A percentile compares a stretch with the other conserved stretches of the same genome.
Conservation (phyloP, 805 yeast genomes). For the Lipomyces orientalis region DNA sequence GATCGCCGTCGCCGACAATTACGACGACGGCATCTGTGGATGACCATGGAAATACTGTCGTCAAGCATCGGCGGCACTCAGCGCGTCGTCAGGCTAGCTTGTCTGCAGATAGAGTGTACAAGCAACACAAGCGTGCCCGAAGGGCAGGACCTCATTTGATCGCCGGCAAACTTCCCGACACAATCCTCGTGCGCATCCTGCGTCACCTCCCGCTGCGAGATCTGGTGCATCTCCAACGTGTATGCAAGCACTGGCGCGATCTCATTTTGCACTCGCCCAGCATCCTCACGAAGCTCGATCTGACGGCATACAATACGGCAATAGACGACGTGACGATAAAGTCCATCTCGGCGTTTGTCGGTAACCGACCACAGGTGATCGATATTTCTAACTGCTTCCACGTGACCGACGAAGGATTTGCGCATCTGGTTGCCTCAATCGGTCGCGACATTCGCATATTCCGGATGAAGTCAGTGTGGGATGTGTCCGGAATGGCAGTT, state of each 20-base stretch:
- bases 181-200: constrained; percentile 60
- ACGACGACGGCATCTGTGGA: background rate
- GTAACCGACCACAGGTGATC: constrained; percentile 64
- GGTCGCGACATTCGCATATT: constrained; percentile 63
- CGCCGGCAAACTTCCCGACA: constrained; percentile 56
- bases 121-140: constrained; percentile 14
- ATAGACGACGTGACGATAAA: constrained; percentile 63
- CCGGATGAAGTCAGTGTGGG: constrained; percentile 75
- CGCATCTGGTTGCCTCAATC: constrained; percentile 72
- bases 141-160: background rate
- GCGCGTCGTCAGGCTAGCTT: background rate
- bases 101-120: background rate
- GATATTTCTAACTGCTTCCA: constrained; percentile 78
- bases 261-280: constrained; percentile 62
- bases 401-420: constrained; percentile 75
- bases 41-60: background rate
- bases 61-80: constrained; percentile 1
- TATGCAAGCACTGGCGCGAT: constrained; percentile 73
- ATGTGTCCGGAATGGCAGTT: constrained; percentile 77
- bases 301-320: constrained; percentile 65
- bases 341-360: constrained; percentile 67
- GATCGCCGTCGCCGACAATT: constrained; percentile 13
- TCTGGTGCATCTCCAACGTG: constrained; percentile 63
- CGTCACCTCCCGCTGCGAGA: constrained; percentile 59
- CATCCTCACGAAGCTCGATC: constrained; percentile 58